A percentile compares a stretch with the other conserved stretches of the same genome.
phyloP scores from a whole-genome alignment of 1,139 yeast species.

The Debaryomyces nepalensis region DNA sequence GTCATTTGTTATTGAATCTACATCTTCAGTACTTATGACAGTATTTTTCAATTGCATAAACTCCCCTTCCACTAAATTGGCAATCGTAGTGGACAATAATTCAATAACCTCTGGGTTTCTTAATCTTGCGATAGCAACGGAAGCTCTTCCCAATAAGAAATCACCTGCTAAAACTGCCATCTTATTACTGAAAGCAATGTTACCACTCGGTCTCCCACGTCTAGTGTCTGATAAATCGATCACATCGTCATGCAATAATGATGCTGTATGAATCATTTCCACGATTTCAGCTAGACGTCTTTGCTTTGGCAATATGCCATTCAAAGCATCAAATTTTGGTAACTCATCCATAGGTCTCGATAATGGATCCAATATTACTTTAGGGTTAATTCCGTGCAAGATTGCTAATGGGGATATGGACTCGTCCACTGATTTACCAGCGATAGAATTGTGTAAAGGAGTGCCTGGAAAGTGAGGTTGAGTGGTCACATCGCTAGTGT shows the following conservation, averaged over 20 bases:
- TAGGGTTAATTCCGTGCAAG: slow-evolving; percentile 87
- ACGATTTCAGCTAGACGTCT: slow-evolving; percentile 95
- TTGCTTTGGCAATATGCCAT: slow-evolving; percentile 90
- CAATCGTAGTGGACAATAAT: slow-evolving; percentile 91
- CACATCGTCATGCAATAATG: slow-evolving; percentile 95
- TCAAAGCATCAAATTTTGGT: slow-evolving; percentile 61
- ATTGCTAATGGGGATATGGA: slow-evolving; percentile 80
- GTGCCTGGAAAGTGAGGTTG: slow-evolving; percentile 64
- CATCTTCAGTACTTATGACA: slow-evolving; percentile 55
- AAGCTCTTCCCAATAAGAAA: slow-evolving; percentile 91
- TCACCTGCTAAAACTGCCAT: slow-evolving; percentile 99
- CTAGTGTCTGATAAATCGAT: slow-evolving; percentile 91
- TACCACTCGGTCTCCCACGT: slow-evolving; percentile 90
- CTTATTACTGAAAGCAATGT: slow-evolving; percentile 91
- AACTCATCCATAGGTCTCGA: slow-evolving; percentile 78
- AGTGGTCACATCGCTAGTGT: slow-evolving; percentile 64
- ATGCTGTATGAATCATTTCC: slow-evolving; percentile 98
- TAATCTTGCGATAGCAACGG: slow-evolving; percentile 90
- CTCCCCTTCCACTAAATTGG: slow-evolving; percentile 96
- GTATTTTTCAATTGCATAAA: slow-evolving; percentile 97
- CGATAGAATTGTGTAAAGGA: slow-evolving; percentile 49
- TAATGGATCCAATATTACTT: slow-evolving; percentile 77
- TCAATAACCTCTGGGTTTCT: slow-evolving; percentile 98
- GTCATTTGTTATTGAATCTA: slow-evolving; percentile 51
- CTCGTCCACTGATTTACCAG: slow-evolving; percentile 59